These are phyloP conservation scores for Digitaria exilis DNA, from an alignment of 202 grass and related monocot genomes.

Conservation along the genomic window DNA sequence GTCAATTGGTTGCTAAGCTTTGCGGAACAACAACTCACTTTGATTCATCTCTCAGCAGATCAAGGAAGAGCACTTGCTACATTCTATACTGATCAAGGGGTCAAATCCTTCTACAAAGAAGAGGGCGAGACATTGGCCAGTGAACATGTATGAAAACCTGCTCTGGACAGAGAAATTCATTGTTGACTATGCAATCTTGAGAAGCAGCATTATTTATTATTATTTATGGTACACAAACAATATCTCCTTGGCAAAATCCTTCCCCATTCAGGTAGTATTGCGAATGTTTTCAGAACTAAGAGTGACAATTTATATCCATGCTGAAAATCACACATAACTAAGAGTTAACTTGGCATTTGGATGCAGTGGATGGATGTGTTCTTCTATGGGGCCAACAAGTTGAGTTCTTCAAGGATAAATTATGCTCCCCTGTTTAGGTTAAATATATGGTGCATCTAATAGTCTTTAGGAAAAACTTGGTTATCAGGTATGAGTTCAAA, in stretches of 20 bases:
- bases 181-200: conserved; percentile 66
- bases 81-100: conserved; percentile 37
- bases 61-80: conserved; percentile 52
- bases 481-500: conserved; percentile 60
- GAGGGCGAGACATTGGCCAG: conserved; percentile 63
- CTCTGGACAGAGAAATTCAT: conserved; percentile 85
- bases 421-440: conserved; percentile 83
- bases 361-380: conserved; percentile 93
- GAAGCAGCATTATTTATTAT: conserved; percentile 96
- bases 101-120: conserved; percentile 94
- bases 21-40: conserved; percentile 39
- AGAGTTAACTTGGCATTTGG: conserved; percentile 17
- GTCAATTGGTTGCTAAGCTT: conserved; percentile 60
- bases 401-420: background rate
- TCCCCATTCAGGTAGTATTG: conserved; percentile 67
- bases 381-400: conserved; percentile 82
- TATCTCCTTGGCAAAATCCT: conserved; percentile 83
- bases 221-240: conserved; percentile 92
- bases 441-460: conserved; percentile 85
- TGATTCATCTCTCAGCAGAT: conserved; percentile 93
- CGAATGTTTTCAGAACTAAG: conserved; percentile 8
- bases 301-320: background rate
- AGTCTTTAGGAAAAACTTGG: conserved; percentile 63
- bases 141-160: conserved; percentile 92
- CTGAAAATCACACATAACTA: background rate